These are phyloP conservation scores for Lactarius sp. DNA, from an alignment of 768 basidiomycete species.

Conservation along the genomic window DNA sequence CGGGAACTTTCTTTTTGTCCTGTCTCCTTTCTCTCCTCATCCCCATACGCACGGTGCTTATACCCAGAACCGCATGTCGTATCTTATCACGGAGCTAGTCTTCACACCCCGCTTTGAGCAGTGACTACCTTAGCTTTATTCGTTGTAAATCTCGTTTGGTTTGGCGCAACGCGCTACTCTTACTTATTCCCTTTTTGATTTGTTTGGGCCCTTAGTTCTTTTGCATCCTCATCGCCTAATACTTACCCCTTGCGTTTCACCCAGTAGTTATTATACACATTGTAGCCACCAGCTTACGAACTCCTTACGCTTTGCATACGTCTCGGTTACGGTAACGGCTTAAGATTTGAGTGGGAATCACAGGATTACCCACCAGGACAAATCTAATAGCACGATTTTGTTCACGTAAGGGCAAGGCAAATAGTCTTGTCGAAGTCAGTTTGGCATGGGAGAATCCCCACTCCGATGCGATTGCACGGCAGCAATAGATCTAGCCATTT, in stretches of 20 bases:
- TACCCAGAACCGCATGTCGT: conserved; percentile 25
- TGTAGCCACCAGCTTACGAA: conserved; percentile 26
- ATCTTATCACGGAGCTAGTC: conserved; percentile 26
- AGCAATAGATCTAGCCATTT: not conserved
- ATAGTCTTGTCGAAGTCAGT: not conserved
- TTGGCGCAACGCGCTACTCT: conserved; percentile 20
- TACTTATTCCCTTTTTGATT: conserved; percentile 27
- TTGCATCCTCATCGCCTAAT: conserved; percentile 15
- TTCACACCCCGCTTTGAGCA: conserved; percentile 15
- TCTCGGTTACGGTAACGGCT: conserved; percentile 16
- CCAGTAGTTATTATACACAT: conserved; percentile 14
- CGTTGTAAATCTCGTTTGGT: conserved; percentile 23
- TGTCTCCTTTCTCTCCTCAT: conserved; percentile 1
- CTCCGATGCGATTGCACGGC: not conserved
- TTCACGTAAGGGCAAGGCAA: not conserved
- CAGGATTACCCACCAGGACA: conserved; percentile 21
- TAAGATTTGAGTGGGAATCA: conserved; percentile 14
- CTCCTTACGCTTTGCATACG: conserved; percentile 23
- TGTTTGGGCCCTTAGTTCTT: conserved; percentile 1
- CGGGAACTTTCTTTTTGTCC: conserved; percentile 12
- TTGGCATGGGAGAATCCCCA: not conserved
- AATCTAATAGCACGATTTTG: conserved; percentile 22
- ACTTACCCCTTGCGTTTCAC: conserved; percentile 17
- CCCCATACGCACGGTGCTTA: conserved; percentile 21
- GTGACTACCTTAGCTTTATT: conserved; percentile 25